Conservation (phyloP, 1,284 basidiomycete genomes). For the Ganoderma resinaceum region DNA sequence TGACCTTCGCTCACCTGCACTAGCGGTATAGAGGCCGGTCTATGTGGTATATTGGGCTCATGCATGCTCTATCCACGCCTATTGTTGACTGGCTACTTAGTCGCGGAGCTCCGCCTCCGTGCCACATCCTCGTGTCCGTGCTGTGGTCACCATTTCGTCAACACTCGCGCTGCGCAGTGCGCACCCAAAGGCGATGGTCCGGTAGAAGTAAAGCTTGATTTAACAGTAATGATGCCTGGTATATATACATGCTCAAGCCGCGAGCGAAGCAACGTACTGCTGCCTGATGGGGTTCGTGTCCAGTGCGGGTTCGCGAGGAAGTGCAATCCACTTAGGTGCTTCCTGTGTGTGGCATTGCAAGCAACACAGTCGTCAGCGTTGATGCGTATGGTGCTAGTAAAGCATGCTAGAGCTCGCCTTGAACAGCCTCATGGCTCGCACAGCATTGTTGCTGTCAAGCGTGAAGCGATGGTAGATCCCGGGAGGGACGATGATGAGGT, state of each 20-base stretch:
- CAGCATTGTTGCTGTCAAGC: slow-evolving; percentile 71
- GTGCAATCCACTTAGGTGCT: slow-evolving; percentile 6
- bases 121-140: neutral
- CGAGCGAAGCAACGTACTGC: slow-evolving; percentile 6
- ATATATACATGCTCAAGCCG: neutral
- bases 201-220: neutral
- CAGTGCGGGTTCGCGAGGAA: slow-evolving; percentile 1
- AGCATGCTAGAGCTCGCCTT: slow-evolving; percentile 51
- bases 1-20: neutral
- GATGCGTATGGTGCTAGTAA: too few species aligned
- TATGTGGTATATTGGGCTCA: neutral
- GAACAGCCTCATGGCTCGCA: slow-evolving; percentile 82
- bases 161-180: neutral
- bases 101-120: neutral
- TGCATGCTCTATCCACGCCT: neutral
- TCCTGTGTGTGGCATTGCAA: neutral
- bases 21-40: neutral
- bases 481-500: slow-evolving; percentile 76
- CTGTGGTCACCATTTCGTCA: neutral
- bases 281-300: slow-evolving; percentile 3
- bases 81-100: neutral
- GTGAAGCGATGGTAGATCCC: slow-evolving; percentile 91
- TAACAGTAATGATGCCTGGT: neutral
- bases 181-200: neutral
- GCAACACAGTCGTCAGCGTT: neutral